Conservation (phyloP, 1,284 basidiomycete genomes). For the Limonomyces culmigenus region DNA sequence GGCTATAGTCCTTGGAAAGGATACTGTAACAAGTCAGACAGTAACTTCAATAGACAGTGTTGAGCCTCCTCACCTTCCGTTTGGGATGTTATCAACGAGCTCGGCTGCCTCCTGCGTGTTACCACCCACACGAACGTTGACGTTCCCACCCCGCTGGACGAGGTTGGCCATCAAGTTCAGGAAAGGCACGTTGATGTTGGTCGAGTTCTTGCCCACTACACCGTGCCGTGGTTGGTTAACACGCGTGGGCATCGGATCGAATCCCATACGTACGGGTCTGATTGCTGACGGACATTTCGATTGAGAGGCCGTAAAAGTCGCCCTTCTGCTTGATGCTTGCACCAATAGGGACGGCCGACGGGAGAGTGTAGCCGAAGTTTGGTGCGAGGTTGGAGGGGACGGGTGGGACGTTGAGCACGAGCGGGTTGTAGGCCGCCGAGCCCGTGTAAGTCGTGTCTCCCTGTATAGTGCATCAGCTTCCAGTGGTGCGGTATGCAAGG, state of each 20-base stretch:
- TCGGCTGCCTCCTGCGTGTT: conserved; percentile 57
- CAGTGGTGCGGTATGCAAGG: too few species aligned
- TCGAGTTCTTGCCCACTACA: conserved; percentile 35
- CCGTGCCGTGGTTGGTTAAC: too few species aligned
- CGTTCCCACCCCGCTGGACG: conserved; percentile 36
- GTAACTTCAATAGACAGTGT: too few species aligned
- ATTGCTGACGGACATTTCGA: conserved; percentile 28
- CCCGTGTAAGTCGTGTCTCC: conserved; percentile 20
- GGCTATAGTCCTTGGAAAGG: too few species aligned
- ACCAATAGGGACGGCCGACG: too few species aligned
- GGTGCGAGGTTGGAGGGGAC: too few species aligned
- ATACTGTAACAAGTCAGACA: not conserved
- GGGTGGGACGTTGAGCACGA: conserved; percentile 22
- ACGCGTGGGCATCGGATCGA: not conserved
- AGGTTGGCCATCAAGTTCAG: conserved; percentile 62
- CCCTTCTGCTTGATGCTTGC: conserved; percentile 13
- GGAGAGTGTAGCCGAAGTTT: too few species aligned
- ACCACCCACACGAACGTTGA: conserved; percentile 54
- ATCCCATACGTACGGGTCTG: conserved; percentile 18
- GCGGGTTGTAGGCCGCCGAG: conserved; percentile 25
- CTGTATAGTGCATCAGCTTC: not conserved
- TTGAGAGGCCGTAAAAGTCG: conserved; percentile 29
- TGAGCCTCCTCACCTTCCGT: too few species aligned
- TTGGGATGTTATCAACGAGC: conserved; percentile 24
- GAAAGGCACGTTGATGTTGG: conserved; percentile 41